Evolutionary conservation across 345 rosid genomes (phyloP).

Genomic region (Clausena lansium): DNA sequence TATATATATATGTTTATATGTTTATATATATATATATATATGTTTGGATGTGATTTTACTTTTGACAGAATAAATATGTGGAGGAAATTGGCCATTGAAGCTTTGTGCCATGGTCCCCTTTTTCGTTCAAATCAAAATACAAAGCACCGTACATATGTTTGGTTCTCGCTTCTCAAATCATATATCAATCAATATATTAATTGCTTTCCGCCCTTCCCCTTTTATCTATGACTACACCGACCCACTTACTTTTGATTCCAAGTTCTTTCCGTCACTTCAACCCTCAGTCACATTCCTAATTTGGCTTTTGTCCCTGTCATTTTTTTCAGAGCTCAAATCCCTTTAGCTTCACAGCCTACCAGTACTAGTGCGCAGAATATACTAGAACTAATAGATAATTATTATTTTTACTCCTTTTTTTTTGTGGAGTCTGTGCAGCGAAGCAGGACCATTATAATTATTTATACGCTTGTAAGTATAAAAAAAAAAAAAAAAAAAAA

Average conservation of each 20-base stretch:
- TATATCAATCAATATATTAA: background rate
- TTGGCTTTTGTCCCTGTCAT: background rate
- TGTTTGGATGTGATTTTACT: background rate
- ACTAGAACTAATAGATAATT: background rate
- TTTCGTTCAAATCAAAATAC: background rate
- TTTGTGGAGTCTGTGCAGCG: no score
- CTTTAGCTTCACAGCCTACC: background rate
- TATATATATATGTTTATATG: background rate
- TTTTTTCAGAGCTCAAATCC: background rate
- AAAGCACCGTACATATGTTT: constrained; percentile 1
- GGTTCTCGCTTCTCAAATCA: constrained; percentile 2
- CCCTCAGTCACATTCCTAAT: background rate
- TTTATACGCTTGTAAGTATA: no score
- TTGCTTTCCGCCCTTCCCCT: background rate
- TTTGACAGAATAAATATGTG: constrained; percentile 6
- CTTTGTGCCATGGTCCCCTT: constrained; percentile 3
- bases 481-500: no score
- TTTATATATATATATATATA: background rate
- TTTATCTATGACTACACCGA: background rate
- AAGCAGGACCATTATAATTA: background rate
- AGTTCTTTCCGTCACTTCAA: background rate
- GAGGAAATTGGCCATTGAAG: background rate
- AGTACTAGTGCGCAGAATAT: background rate
- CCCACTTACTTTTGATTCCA: constrained; percentile 16
- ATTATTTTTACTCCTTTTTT: background rate